phyloP scores from a whole-genome alignment of 2,329 filamentous ascomycete genomes.

The Aspergillus tamarii region DNA sequence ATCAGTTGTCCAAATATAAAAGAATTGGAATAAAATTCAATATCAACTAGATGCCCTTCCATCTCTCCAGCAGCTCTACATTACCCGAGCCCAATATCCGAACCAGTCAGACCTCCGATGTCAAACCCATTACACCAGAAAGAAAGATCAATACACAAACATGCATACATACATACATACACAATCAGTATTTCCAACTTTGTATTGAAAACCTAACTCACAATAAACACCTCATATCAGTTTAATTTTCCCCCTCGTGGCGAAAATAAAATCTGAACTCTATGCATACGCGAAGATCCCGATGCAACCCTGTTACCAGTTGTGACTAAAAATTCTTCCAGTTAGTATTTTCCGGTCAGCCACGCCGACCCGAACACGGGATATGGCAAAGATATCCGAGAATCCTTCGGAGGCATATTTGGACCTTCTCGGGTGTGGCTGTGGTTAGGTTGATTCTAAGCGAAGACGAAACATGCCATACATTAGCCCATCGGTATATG shows the following conservation, averaged over 20 bases:
- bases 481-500: background rate
- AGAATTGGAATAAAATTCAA: no score
- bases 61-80: no score
- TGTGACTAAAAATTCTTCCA: background rate
- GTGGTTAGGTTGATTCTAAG: background rate
- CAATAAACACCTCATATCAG: background rate
- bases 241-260: background rate
- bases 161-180: no score
- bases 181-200: no score
- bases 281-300: background rate
- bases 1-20: no score
- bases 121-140: no score
- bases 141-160: no score
- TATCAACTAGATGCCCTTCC: no score
- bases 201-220: background rate
- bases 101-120: no score
- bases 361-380: slow-evolving; percentile 1
- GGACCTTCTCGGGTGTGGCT: background rate
- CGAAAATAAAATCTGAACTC: background rate
- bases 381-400: background rate
- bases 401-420: background rate
- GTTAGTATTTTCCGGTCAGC: background rate
- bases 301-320: background rate
- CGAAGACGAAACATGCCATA: background rate
- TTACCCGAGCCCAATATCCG: no score